Conservation (phyloP, 208 protist genomes). For the Leishmania mexicana region DNA sequence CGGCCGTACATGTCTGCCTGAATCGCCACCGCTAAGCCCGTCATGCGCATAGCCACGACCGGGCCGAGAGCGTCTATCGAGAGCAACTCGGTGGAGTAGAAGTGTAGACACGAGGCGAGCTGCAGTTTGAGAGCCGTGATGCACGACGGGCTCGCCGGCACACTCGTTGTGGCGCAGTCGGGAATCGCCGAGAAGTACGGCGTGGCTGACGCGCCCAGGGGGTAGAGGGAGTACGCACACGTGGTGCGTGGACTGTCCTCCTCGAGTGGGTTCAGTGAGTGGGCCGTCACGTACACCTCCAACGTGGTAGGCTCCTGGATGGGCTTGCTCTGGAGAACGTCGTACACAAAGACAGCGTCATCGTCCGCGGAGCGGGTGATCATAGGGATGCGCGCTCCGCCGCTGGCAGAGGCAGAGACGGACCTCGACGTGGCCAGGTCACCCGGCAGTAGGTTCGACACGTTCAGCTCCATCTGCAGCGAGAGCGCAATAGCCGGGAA, state of each 20-base stretch:
- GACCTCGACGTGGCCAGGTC: slow-evolving; percentile 27
- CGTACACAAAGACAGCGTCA: slow-evolving; percentile 30
- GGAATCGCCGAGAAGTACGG: slow-evolving; percentile 41
- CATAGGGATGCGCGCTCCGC: slow-evolving; percentile 20
- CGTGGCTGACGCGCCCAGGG: slow-evolving; percentile 32
- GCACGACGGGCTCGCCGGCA: slow-evolving; percentile 29
- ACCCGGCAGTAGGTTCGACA: slow-evolving; percentile 24
- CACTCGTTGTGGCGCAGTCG: slow-evolving; percentile 22
- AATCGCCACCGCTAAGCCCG: slow-evolving; percentile 31
- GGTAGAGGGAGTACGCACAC: slow-evolving; percentile 46
- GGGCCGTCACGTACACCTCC: slow-evolving; percentile 30
- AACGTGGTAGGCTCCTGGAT: slow-evolving; percentile 3
- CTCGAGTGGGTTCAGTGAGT: slow-evolving; percentile 51
- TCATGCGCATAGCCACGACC: slow-evolving; percentile 42
- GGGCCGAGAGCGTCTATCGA: slow-evolving; percentile 32
- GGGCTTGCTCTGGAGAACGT: slow-evolving; percentile 4
- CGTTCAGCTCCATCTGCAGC: slow-evolving; percentile 28
- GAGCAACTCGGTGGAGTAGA: slow-evolving; percentile 54
- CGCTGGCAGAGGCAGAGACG: slow-evolving; percentile 15
- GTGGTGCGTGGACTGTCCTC: slow-evolving; percentile 21
- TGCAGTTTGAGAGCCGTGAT: slow-evolving; percentile 24
- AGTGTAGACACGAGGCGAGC: slow-evolving; percentile 51
- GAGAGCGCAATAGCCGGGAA: slow-evolving; percentile 46
- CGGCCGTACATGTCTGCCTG: slow-evolving; percentile 34
- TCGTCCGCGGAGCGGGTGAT: slow-evolving; percentile 8